Conservation (phyloP, 805 yeast species). For the Pichia membranifaciens region DNA sequence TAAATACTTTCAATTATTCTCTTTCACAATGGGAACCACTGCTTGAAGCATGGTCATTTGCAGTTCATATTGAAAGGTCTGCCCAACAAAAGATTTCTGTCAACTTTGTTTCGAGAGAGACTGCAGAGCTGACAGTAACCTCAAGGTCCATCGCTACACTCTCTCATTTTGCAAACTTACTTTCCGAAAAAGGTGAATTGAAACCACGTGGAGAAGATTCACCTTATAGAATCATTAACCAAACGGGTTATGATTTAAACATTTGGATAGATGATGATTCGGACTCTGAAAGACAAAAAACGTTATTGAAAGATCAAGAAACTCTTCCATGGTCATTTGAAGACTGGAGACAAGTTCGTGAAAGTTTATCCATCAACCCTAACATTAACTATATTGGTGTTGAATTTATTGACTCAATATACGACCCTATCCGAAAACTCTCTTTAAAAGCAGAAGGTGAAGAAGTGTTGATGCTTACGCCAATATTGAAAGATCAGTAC, state of each 20-base stretch:
- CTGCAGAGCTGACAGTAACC: slow-evolving; percentile 76
- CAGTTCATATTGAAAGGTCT: slow-evolving; percentile 56
- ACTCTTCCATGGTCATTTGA: slow-evolving; percentile 83
- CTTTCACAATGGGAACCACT: slow-evolving; percentile 94
- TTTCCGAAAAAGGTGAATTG: slow-evolving; percentile 47
- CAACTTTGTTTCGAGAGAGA: slow-evolving; percentile 67
- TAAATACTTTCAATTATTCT: slow-evolving; percentile 81
- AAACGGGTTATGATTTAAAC: slow-evolving; percentile 77
- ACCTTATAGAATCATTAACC: slow-evolving; percentile 76
- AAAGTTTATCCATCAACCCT: slow-evolving; percentile 62
- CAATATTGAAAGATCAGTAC: slow-evolving; percentile 41
- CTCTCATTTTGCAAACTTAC: slow-evolving; percentile 58
- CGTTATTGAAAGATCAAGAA: slow-evolving; percentile 42
- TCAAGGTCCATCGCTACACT: slow-evolving; percentile 74
- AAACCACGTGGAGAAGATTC: slow-evolving; percentile 71
- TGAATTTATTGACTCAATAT: slow-evolving; percentile 50
- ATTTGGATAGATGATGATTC: slow-evolving; percentile 66
- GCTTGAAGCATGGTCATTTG: slow-evolving; percentile 80
- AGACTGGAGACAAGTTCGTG: slow-evolving; percentile 86
- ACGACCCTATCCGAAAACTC: slow-evolving; percentile 47
- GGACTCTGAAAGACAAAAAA: slow-evolving; percentile 27
- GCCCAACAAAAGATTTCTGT: slow-evolving; percentile 44
- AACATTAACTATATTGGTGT: slow-evolving; percentile 59
- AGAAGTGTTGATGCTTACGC: slow-evolving; percentile 59
- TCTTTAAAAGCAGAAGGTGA: slow-evolving; percentile 82